These are phyloP conservation scores for Alternaria sp. DNA, from an alignment of 2,329 filamentous ascomycete genomes.

Conservation along the genomic window DNA sequence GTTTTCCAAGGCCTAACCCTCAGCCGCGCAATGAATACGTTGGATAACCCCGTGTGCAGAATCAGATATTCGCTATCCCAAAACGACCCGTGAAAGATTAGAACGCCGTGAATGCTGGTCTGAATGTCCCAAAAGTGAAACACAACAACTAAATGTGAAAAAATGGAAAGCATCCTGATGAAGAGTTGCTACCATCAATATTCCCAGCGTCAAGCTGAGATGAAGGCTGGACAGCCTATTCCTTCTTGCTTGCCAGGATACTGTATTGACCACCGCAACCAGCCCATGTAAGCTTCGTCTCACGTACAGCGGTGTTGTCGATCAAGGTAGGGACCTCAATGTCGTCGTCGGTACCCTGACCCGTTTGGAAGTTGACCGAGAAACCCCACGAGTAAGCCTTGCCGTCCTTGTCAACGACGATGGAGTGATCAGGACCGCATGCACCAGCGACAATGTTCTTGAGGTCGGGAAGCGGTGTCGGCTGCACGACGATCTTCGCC, in stretches of 20 bases:
- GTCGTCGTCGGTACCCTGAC: constrained; percentile 78
- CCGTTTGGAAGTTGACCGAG: constrained; percentile 79
- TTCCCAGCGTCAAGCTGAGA: not conserved
- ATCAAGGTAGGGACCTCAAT: constrained; percentile 78
- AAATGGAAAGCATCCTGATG: constrained; percentile 15
- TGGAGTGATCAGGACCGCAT: constrained; percentile 74
- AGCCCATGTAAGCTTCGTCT: constrained; percentile 76
- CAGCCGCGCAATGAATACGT: constrained; percentile 6
- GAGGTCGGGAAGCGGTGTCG: constrained; percentile 67
- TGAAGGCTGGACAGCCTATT: constrained; percentile 13
- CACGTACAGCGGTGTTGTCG: constrained; percentile 82
- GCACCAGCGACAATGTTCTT: constrained; percentile 62
- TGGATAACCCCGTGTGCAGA: constrained; percentile 2
- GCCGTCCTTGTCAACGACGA: constrained; percentile 72
- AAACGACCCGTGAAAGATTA: constrained; percentile 8
- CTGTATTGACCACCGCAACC: constrained; percentile 88
- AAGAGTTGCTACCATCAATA: not conserved
- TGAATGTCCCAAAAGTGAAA: not conserved
- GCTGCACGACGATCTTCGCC: constrained; percentile 74
- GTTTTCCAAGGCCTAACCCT: constrained; percentile 1
- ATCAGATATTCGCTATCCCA: constrained; percentile 12
- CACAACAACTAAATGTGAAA: constrained; percentile 8
- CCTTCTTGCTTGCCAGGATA: constrained; percentile 57
- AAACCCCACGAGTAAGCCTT: constrained; percentile 82
- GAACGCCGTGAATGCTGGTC: constrained; percentile 33